phyloP scores from a whole-genome alignment of 495 filamentous ascomycete species.

The Talaromyces wortmannii region DNA sequence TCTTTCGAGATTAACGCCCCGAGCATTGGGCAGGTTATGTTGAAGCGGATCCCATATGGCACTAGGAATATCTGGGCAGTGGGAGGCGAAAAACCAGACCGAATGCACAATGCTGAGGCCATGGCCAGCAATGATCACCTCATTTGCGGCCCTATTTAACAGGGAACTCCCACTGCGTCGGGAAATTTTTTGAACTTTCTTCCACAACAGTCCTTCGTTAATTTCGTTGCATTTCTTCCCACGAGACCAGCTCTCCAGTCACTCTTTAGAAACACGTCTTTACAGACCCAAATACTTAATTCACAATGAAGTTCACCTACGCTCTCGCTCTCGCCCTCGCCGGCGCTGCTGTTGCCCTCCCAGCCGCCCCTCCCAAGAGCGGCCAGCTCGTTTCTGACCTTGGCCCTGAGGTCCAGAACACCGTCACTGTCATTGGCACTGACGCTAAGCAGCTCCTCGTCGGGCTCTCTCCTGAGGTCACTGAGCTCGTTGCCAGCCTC shows the following conservation, averaged over 20 bases:
- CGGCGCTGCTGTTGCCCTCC: constrained; percentile 8
- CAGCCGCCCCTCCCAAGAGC: constrained; percentile 12
- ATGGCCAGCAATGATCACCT: no score
- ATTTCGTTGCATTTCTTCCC: not conserved
- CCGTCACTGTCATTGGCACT: constrained; percentile 25
- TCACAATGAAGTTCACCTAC: constrained; percentile 4
- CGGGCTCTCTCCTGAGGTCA: constrained; percentile 23
- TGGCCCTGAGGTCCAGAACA: constrained; percentile 18
- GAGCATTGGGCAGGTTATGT: no score
- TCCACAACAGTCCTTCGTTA: not conserved
- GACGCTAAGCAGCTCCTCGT: constrained; percentile 25
- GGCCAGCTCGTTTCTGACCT: constrained; percentile 27
- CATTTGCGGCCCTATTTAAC: not conserved
- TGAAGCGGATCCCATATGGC: no score
- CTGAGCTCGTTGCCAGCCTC: constrained; percentile 21
- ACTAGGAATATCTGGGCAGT: no score
- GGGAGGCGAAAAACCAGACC: no score
- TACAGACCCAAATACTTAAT: not conserved
- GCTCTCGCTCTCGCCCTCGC: constrained; percentile 2
- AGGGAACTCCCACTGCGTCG: not conserved
- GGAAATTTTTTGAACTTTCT: not conserved
- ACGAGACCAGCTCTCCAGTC: not conserved
- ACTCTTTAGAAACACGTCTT: not conserved
- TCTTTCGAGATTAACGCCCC: no score
- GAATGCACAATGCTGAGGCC: no score